Evolutionary conservation across 179 eudicot species (phyloP), one percentile per base, ranked within the genome.

Genomic region (Nepenthes alata): DNA sequence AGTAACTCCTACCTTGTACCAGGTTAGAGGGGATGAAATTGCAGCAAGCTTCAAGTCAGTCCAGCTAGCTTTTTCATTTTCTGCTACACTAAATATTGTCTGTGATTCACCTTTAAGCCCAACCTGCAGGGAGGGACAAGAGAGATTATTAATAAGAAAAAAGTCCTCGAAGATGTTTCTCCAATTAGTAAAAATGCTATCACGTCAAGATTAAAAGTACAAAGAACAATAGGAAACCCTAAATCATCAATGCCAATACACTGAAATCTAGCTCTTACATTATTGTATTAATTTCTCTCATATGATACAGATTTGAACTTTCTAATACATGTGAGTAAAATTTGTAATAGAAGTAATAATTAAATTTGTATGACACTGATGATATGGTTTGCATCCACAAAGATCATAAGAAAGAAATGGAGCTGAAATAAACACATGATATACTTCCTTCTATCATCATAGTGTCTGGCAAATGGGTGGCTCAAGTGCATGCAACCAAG

Each of bases 31-130:
- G 64, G 85, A 73, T 58, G 78, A 75, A 67, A 70, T 55, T 45
- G 69, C 78, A 53, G 80, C 91, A 51, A 11, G 57, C 5, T 80
- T 66, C 73, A 91, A 68, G 69, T 79, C 64, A 67, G 63, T 70
- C 98, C 98, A 91, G 54, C 69, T 73, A 14, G 77, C 83, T 62
- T 64, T 78, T 69, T 67, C 80, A 62, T 60, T 60, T 69, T 69
- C 79, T 41, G 78, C 83, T 44, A 48, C 8, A 6, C 64, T 58
- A 72, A 81, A 93, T 65, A 93, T 66, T 72, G 81, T 72, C 63
- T 75, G 71, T 67, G 71, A 69, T 74, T 93, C 98, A 63, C 98
- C 98, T 71, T 83, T 80, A 25, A 93, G 87, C 63, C 98, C 98
- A 68, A 93, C 84, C 98, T 93, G 69, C 50, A 66, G 45, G 53